A percentile compares a stretch with the other conserved stretches of the same genome.
Evolutionary conservation across 2,329 filamentous ascomycete genomes (phyloP).

Genomic region (Berkeleyomyces rouxiae): DNA sequence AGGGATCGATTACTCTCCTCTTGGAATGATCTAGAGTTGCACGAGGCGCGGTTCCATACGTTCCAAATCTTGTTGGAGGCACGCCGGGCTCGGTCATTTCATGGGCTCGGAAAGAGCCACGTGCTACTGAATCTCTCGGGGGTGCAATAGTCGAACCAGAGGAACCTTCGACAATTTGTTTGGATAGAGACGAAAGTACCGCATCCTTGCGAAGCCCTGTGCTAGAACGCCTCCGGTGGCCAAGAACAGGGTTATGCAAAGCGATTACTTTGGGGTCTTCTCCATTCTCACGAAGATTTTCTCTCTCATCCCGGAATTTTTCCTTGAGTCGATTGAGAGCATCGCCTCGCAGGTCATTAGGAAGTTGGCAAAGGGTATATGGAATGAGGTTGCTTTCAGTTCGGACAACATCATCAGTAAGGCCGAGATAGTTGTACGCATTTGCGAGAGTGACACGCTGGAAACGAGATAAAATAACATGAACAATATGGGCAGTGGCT

Average conservation of each 20-base stretch:
- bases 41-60: slow-evolving; percentile 6
- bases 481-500: slow-evolving; percentile 91
- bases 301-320: slow-evolving; percentile 74
- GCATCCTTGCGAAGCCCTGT: slow-evolving; percentile 66
- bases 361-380: slow-evolving; percentile 79
- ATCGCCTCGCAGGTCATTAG: slow-evolving; percentile 73
- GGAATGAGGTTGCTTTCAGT: slow-evolving; percentile 90
- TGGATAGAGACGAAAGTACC: slow-evolving; percentile 48
- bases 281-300: slow-evolving; percentile 66
- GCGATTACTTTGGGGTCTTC: slow-evolving; percentile 75
- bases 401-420: slow-evolving; percentile 79
- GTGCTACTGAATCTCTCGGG: slow-evolving; percentile 18
- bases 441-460: slow-evolving; percentile 90
- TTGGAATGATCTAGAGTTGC: slow-evolving; percentile 1
- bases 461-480: slow-evolving; percentile 87
- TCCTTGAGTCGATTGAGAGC: slow-evolving; percentile 75
- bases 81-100: neutral
- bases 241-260: slow-evolving; percentile 54
- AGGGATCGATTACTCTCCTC: slow-evolving; percentile 12
- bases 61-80: slow-evolving; percentile 3
- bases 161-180: slow-evolving; percentile 27
- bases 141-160: slow-evolving; percentile 26
- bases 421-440: slow-evolving; percentile 81
- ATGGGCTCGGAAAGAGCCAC: neutral
- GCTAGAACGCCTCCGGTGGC: slow-evolving; percentile 26